Evolutionary conservation across 2,329 filamentous ascomycete genomes (phyloP).

Genomic region (Colletotrichum theobromicola): DNA sequence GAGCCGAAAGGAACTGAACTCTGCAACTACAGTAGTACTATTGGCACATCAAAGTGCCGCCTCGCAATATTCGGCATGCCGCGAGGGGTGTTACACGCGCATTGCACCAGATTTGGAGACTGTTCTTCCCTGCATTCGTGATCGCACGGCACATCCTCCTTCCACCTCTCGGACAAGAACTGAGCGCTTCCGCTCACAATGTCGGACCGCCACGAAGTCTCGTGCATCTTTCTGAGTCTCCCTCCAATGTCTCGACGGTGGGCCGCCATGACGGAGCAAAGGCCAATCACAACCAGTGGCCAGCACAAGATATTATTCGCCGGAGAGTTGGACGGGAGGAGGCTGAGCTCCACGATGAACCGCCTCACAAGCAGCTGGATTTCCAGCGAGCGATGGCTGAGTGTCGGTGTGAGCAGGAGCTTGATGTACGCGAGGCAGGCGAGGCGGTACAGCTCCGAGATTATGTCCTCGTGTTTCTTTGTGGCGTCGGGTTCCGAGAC

Average conservation of each 20-base stretch:
- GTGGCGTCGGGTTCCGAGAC: neutral
- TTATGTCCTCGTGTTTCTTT: neutral
- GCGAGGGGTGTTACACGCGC: neutral
- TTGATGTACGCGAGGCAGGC: neutral
- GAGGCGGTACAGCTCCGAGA: neutral
- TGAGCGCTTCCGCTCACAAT: neutral
- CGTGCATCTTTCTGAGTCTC: neutral
- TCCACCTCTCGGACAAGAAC: neutral
- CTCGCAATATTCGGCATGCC: neutral
- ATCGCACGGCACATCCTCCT: neutral
- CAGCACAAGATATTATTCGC: neutral
- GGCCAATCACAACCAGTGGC: neutral
- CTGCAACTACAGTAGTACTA: neutral
- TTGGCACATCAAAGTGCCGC: neutral
- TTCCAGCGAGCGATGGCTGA: neutral
- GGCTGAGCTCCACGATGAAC: neutral
- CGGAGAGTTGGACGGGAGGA: neutral
- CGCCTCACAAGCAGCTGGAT: neutral
- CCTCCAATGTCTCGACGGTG: neutral
- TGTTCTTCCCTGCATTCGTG: neutral
- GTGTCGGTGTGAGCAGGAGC: neutral
- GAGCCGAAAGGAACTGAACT: no score
- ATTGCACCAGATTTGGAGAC: neutral
- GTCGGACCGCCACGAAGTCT: neutral
- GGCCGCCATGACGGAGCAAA: neutral